Base-by-base conservation (phyloP, 2,329 filamentous ascomycete species). In the Ascochyta koolunga region DNA sequence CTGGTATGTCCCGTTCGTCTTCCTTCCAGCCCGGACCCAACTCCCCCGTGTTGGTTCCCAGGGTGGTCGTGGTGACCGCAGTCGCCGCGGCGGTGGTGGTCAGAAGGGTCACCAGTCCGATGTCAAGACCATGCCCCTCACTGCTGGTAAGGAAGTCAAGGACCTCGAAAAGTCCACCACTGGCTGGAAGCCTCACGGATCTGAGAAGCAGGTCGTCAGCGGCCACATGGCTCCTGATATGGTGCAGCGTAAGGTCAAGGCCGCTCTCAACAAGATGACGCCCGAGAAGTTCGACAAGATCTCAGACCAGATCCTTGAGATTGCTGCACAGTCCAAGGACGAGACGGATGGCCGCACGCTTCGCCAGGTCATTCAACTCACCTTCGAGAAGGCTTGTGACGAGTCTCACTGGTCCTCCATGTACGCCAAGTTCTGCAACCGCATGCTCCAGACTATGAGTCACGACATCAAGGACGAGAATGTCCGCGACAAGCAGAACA, bases 161-260 rank as follows among this genome's bases (percentile, higher is more conserved):
- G 87, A 89, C 44, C 89, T 98, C 44, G 80, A 85, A 55, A 77
- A 86, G 36, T 88, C 91, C 0, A 64, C 83, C n/a, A 84, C 79
- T 51, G 93, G 95, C 45, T 99, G 95, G 95, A 96, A 96, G 79
- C 91, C 95, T 22, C 86, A 82, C 48, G 80, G 60, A 74, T 80
- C 55, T 76, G 79, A 79, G 37, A 53, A 60, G 24, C 56, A 60
- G 13, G 50, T 54, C 39, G 32, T 45, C 33, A 47, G 61, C 3
- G 70, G 69, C 15, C 72, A 90, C 67, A 85, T 98, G 79, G 86
- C 96, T 62, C 93, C 95, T 21, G 91, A 93, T 67, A 86, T 95
- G 82, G 95, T 99, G 54, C 95, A 99, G 80, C 89, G 93, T 66
- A 99, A 99, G 87, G 95, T 99, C 75, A 99, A 99, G 87, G 89